Percentiles rank a stretch among this genome's conserved stretches.
Conservation (phyloP, 495 filamentous ascomycete genomes). For the Cercophora sp. region DNA sequence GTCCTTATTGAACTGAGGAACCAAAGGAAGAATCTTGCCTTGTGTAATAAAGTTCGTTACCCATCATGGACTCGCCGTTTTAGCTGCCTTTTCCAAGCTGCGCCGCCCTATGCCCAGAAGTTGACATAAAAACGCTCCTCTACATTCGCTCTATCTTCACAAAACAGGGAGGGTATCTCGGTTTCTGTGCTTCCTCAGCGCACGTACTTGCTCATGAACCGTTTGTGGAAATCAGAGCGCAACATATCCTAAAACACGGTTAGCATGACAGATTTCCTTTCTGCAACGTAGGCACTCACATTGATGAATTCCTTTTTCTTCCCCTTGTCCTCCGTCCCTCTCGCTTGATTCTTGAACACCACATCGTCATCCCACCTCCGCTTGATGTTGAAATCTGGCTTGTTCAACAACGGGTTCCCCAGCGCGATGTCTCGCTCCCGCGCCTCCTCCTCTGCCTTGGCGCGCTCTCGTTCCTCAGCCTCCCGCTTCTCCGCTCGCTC, state of each 20-base stretch:
- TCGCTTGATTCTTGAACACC: slow-evolving; percentile 98
- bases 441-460: slow-evolving; percentile 72
- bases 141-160: too few relatives aligned
- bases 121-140: too few relatives aligned
- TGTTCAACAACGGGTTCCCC: slow-evolving; percentile 89
- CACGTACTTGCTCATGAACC: slow-evolving; percentile 81
- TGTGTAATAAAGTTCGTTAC: too few relatives aligned
- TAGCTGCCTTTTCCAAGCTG: too few relatives aligned
- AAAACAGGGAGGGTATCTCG: too few relatives aligned
- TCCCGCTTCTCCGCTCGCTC: slow-evolving; percentile 84
- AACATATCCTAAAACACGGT: slow-evolving; percentile 65
- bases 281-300: slow-evolving; percentile 41
- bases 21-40: too few relatives aligned
- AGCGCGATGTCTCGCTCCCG: slow-evolving; percentile 84
- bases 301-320: slow-evolving; percentile 97
- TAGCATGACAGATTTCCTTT: background rate
- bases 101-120: too few relatives aligned
- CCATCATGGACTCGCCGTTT: too few relatives aligned
- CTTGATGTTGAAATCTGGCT: slow-evolving; percentile 67
- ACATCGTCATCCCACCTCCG: slow-evolving; percentile 97
- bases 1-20: too few relatives aligned
- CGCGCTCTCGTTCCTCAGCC: slow-evolving; percentile 76
- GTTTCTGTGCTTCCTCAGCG: too few relatives aligned
- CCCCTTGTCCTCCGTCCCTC: slow-evolving; percentile 85
- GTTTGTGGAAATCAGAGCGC: slow-evolving; percentile 93